Evolutionary conservation across 352 stramenopile genomes (phyloP), one percentile per base, ranked within the genome.

Genomic region (Phytophthora pini): DNA sequence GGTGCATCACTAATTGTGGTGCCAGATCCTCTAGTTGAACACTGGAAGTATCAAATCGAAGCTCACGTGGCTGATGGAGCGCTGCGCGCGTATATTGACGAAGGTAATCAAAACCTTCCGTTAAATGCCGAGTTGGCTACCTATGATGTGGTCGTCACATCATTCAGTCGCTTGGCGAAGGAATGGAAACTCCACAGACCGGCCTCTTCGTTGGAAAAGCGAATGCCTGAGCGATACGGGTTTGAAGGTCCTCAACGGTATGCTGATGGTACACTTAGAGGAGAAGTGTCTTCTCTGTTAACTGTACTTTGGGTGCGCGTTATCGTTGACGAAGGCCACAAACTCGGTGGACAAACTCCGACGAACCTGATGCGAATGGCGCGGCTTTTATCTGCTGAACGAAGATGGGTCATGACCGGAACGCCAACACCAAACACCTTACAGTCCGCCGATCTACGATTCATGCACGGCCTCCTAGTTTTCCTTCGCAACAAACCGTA

Each of bases 381-480:
- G 2, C 70, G 84, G 39, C 45, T 89, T 27, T 56, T 98, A n/a
- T 81, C 74, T 17, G 89, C 87, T 6, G 76, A 97, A 45, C 80
- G 90, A 55, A 77, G 92, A 3, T 98, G 94, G 95, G 87, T 97
- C n/a, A 98, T 99, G 94, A 98, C 94, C 4, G 97, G 97, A 39
- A 99, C 97, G n/a, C 97, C 97, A 11, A 98, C 95, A 9, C 87
- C 89, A 11, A 93, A 94, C 54, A 87, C 79, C 4, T 73, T 92
- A n/a, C 77, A 95, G 47, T 86, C 70, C 13, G 61, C 71, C 2
- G 92, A 92, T 20, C 65, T 98, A 9, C 76, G 68, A 0, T 92
- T 96, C 51, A 78, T 98, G 54, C 90, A 96, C 46, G 87, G 84
- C 4, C 65, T 98, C 1, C 47, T 98, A 0, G 76, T 89, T 6